phyloP scores from a whole-genome alignment of 2,329 filamentous ascomycete genomes.

The Metarhizium guizhouense region DNA sequence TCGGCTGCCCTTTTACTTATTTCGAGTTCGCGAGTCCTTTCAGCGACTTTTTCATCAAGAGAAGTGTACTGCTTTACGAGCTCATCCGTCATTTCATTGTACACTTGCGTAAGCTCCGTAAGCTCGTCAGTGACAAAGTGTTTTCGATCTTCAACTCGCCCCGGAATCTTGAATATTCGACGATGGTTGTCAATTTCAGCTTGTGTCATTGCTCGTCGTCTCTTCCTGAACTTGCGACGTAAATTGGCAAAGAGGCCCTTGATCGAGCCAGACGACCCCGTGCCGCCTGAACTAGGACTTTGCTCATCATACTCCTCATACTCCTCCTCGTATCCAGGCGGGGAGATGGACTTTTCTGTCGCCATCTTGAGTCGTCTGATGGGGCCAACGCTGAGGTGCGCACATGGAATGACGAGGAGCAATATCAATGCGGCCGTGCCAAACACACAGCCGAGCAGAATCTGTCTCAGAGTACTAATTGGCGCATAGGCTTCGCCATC shows the following conservation, averaged over 20 bases:
- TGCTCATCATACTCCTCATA: slow-evolving; percentile 38
- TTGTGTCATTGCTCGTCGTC: slow-evolving; percentile 17
- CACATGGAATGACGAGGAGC: slow-evolving; percentile 65
- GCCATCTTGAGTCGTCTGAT: slow-evolving; percentile 69
- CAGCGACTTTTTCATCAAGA: slow-evolving; percentile 74
- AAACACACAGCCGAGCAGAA: slow-evolving; percentile 78
- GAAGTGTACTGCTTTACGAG: slow-evolving; percentile 77
- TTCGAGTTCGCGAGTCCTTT: slow-evolving; percentile 76
- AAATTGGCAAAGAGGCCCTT: slow-evolving; percentile 32
- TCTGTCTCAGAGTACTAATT: slow-evolving; percentile 65
- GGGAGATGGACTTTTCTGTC: slow-evolving; percentile 63
- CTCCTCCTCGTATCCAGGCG: slow-evolving; percentile 47
- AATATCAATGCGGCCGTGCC: slow-evolving; percentile 67
- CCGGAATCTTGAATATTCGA: slow-evolving; percentile 71
- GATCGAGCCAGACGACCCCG: slow-evolving; percentile 35
- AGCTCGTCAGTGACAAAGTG: slow-evolving; percentile 75
- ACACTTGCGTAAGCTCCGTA: slow-evolving; percentile 74
- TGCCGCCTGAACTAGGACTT: slow-evolving; percentile 29
- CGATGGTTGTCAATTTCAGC: slow-evolving; percentile 27
- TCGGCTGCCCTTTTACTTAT: slow-evolving; percentile 87
- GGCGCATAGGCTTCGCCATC: slow-evolving; percentile 67
- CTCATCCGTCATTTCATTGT: slow-evolving; percentile 92
- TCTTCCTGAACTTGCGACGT: slow-evolving; percentile 26
- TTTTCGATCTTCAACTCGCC: slow-evolving; percentile 66
- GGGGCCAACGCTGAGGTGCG: slow-evolving; percentile 72